Conservation (phyloP, 192 early-diverging fungal genomes). For the Backusella psychrophila region DNA sequence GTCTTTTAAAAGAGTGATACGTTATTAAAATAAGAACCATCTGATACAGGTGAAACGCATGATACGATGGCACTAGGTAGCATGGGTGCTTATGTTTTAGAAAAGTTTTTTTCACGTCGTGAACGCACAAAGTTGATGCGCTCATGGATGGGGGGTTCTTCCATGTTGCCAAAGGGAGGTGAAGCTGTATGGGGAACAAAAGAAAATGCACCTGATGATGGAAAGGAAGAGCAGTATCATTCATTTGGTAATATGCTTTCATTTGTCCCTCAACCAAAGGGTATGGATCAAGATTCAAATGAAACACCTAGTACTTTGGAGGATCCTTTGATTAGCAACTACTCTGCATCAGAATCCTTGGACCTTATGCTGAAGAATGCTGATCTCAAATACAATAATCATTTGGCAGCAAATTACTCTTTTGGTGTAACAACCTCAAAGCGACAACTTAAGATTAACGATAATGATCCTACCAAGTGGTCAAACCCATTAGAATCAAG, state of each 20-base stretch:
- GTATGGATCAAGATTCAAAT: background rate
- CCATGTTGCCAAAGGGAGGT: slow-evolving; percentile 88
- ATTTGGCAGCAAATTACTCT: slow-evolving; percentile 61
- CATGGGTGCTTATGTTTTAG: slow-evolving; percentile 74
- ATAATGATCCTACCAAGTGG: slow-evolving; percentile 67
- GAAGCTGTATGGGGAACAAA: slow-evolving; percentile 74
- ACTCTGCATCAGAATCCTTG: slow-evolving; percentile 44
- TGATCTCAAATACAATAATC: slow-evolving; percentile 41
- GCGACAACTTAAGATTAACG: slow-evolving; percentile 54
- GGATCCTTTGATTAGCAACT: slow-evolving; percentile 22
- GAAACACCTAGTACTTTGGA: background rate
- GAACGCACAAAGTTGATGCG: slow-evolving; percentile 79
- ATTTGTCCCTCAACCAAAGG: slow-evolving; percentile 34
- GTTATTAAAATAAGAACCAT: slow-evolving; percentile 1
- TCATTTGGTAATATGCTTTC: slow-evolving; percentile 59
- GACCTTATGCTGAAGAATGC: slow-evolving; percentile 53
- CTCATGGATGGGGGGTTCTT: slow-evolving; percentile 74
- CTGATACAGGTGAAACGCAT: slow-evolving; percentile 57
- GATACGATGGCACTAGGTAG: slow-evolving; percentile 80
- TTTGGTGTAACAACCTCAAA: slow-evolving; percentile 61
- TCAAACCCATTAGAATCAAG: slow-evolving; percentile 73
- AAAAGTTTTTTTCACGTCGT: slow-evolving; percentile 77
- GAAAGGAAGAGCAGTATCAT: slow-evolving; percentile 31
- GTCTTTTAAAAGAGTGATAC: background rate
- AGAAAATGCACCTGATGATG: slow-evolving; percentile 73